A percentile compares a stretch with the other conserved stretches of the same genome.
phyloP scores from a whole-genome alignment of 2,329 filamentous ascomycete genomes.

The Colletotrichum musae region DNA sequence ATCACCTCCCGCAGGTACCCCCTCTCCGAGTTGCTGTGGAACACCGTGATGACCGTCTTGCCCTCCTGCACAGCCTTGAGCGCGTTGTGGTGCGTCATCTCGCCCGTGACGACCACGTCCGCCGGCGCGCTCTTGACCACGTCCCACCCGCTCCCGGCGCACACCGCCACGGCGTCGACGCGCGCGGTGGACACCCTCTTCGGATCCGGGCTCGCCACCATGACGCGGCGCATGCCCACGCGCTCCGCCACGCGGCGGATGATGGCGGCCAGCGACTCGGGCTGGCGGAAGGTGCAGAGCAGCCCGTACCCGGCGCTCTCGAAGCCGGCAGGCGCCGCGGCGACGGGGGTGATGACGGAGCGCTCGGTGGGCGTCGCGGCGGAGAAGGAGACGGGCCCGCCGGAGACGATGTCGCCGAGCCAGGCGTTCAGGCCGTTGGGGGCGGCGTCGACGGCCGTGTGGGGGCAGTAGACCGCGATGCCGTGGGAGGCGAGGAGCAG shows the following conservation, averaged over 20 bases:
- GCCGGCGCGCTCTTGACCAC: constrained; percentile 80
- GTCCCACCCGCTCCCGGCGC: constrained; percentile 88
- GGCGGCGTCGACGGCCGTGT: constrained; percentile 93
- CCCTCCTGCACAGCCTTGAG: constrained; percentile 88
- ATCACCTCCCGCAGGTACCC: constrained; percentile 83
- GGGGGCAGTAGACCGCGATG: constrained; percentile 95
- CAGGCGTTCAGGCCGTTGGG: constrained; percentile 91
- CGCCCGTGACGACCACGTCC: constrained; percentile 90
- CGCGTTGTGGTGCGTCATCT: constrained; percentile 94
- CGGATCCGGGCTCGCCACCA: constrained; percentile 54
- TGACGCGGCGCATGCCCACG: constrained; percentile 72
- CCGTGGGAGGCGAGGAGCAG: constrained; percentile 86
- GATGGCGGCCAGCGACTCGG: constrained; percentile 59
- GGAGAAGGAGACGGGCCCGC: constrained; percentile 47
- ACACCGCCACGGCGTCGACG: constrained; percentile 84
- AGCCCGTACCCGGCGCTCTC: constrained; percentile 68
- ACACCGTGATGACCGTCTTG: constrained; percentile 85
- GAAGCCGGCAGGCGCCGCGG: constrained; percentile 56
- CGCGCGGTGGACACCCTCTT: constrained; percentile 43
- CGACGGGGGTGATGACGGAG: constrained; percentile 62
- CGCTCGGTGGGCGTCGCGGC: constrained; percentile 52
- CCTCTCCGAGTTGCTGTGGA: constrained; percentile 94
- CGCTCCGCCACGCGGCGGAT: constrained; percentile 74
- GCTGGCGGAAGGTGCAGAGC: constrained; percentile 57
- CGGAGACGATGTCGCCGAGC: constrained; percentile 88